Evolutionary conservation across 208 protist species (phyloP).

Genomic region (Acanthamoeba lenticulata): DNA sequence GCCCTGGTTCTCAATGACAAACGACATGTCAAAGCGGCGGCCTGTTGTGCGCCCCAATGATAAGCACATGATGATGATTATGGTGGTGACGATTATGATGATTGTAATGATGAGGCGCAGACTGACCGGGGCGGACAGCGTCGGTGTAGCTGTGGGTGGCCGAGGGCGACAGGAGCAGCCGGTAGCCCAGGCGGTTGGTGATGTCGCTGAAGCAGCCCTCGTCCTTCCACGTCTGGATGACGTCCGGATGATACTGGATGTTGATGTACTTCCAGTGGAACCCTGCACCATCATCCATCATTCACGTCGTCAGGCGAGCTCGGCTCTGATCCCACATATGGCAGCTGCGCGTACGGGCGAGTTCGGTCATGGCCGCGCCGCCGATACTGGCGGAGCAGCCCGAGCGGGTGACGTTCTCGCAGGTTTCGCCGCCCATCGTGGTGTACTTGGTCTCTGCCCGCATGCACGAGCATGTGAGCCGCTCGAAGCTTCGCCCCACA

Average conservation of each 20-base stretch:
- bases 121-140: neutral
- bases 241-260: neutral
- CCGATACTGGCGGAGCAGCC: neutral
- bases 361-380: neutral
- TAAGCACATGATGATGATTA: no score
- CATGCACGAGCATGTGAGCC: no score
- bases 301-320: neutral
- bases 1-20: neutral
- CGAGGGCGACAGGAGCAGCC: neutral
- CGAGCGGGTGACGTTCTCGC: neutral
- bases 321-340: neutral
- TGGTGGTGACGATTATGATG: no score
- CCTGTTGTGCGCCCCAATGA: neutral
- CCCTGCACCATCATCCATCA: neutral
- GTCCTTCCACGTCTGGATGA: neutral
- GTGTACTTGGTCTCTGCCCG: neutral
- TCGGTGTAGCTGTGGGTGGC: neutral
- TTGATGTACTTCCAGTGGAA: slow-evolving; percentile 4
- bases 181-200: neutral
- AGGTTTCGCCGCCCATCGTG: neutral
- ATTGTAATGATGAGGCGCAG: neutral
- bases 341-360: neutral
- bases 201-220: neutral
- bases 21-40: neutral
- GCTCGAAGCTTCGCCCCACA: no score